Evolutionary conservation across 164 flowering plant genomes (phyloP), one percentile per base, ranked within the genome.

Genomic region (Vitis riparia): DNA sequence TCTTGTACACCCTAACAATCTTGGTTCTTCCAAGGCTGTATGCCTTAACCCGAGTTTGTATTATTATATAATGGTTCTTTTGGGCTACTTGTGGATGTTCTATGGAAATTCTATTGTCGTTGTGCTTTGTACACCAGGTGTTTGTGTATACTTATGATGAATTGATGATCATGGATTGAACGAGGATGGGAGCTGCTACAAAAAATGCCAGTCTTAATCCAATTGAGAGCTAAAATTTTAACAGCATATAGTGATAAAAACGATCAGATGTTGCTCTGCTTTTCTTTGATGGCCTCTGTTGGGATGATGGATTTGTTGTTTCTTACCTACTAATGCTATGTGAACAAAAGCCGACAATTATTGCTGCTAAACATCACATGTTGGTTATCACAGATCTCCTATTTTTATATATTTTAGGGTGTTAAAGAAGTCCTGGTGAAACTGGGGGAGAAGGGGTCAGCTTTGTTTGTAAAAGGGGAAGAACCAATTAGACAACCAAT

Each of bases 401-500:
- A 3, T 5, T 5, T 63, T 1, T 16, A 8, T 69, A 27, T 67
- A 12, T 79, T 78, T 66, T 89, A 93, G 98, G 97, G 97, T 70
- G 92, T 89, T 56, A 88, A 88, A 74, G 86, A 95, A 82, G 97
- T 93, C 55, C 80, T 95, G 8, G 94, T 93, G 62, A 95, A 95
- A 80, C 98, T 95, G 55, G 99, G 99, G 29, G 83, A 55, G 3
- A 88, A 88, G 77, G 98, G 99, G 13, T 95, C 99, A 3, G 97
- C 91, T 67, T 73, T 95, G 51, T 95, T 93, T 75, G 77, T 81
- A 8, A 83, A 91, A 82, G 97, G 97, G 56, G 88, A 91, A 69
- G 85, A 87, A 63, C 91, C 98, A 59, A 80, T 95, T 11, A 78
- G 61, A 73, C 99, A 93, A 71, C 82, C 94, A 10, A 82, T 88